A percentile compares a stretch with the other conserved stretches of the same genome.
Evolutionary conservation across 192 early-diverging fungal species (phyloP).

Genomic region (Ramicandelaber brevisporus): DNA sequence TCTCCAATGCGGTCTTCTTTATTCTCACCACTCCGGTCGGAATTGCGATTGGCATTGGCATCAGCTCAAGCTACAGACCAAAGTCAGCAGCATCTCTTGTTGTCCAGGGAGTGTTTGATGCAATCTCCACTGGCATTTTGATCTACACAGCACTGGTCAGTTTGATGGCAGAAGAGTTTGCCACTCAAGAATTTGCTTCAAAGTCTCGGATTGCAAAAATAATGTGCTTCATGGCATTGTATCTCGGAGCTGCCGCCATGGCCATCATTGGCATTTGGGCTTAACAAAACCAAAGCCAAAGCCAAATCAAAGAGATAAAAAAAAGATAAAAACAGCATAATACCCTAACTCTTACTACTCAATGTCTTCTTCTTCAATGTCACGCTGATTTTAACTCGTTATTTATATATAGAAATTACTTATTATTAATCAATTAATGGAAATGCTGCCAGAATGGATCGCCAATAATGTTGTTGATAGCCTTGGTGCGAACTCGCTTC

Average conservation of each 20-base stretch:
- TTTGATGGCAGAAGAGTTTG: constrained; percentile 40
- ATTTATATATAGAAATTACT: too few species aligned
- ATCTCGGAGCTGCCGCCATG: constrained; percentile 20
- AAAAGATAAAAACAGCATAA: too few species aligned
- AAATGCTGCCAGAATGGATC: too few species aligned
- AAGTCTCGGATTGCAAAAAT: constrained; percentile 3
- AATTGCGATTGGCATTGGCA: constrained; percentile 49
- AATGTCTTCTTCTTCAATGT: too few species aligned
- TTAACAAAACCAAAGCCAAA: too few species aligned
- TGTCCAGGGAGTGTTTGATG: constrained; percentile 39
- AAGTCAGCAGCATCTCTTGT: constrained; percentile 31
- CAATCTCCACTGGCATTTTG: constrained; percentile 57
- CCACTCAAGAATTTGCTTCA: constrained; percentile 10
- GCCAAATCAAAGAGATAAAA: too few species aligned
- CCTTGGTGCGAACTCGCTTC: too few species aligned
- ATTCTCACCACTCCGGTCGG: constrained; percentile 58
- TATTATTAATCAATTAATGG: too few species aligned
- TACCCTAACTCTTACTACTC: too few species aligned
- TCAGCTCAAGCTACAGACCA: constrained; percentile 31
- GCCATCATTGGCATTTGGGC: constrained; percentile 26
- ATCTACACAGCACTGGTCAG: constrained; percentile 52
- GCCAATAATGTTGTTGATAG: too few species aligned
- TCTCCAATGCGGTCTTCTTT: constrained; percentile 22
- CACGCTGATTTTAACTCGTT: too few species aligned
- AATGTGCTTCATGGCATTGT: constrained; percentile 14